Base-by-base conservation (phyloP, 148 eudicot species). In the Fagopyrum homotropicum region DNA sequence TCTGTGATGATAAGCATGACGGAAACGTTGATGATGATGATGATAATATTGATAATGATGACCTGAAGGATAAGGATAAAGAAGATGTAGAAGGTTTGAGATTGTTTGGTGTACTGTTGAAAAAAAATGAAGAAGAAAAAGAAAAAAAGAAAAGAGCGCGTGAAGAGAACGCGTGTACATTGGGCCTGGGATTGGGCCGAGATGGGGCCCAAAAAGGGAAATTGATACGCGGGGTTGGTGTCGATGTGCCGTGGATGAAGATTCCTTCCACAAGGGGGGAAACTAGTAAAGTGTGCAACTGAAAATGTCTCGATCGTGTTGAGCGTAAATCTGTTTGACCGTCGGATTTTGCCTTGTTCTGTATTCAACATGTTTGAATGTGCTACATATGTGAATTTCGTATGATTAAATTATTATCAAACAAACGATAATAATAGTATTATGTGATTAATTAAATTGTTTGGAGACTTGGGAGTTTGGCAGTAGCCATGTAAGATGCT, bases 31-130 rank as follows among this genome's bases (percentile, higher is more conserved):
- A 89, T n/a, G 90, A 79, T 14, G 81, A 81, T 40, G 76, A 81
- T 7, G 79, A 69, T 35, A 2, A 35, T 0, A 35, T 35, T 35
- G 78, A 51, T 15, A 78, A 76, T 0, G 77, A 73, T 16, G 82
- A 55, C 15, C 80, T 73, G 14, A 74, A 82, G 80, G 83, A 35
- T 79, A 85, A 77, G 79, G 78, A 80, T 73, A 48, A 77, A 78
- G 76, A 80, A 78, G 76, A 86, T 82, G 86, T 72, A 11, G 78
- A 78, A 30, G 85, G 85, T 55, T 73, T 85, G 83, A 85, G 80
- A 66, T 74, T 85, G 83, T 85, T 85, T 66, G 87, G 87, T 77
- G 87, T 85, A 26, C 76, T 82, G 87, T 76, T 85, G 77, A 80
- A 85, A 48, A 52, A 73, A 48, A 52, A 73, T 29, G 35, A 50